Conservation (phyloP, 805 yeast species). For the Blastobotrys attinorum region DNA sequence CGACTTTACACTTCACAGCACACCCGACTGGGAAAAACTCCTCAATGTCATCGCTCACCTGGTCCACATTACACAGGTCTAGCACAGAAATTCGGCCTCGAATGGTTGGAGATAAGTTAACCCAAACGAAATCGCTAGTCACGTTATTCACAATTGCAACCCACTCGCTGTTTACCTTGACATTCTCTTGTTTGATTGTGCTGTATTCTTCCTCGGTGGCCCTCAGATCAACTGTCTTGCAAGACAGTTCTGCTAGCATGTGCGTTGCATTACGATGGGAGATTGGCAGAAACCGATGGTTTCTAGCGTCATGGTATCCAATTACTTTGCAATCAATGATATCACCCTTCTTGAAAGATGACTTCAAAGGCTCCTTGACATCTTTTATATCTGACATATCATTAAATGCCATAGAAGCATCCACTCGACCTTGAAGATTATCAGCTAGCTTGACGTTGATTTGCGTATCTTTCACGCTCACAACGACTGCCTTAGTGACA, state of each 20-base stretch:
- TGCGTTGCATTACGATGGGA: slow-evolving; percentile 51
- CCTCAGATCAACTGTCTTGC: slow-evolving; percentile 38
- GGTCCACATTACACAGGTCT: slow-evolving; percentile 48
- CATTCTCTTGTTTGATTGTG: slow-evolving; percentile 34
- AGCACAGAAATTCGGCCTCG: slow-evolving; percentile 59
- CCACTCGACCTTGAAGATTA: slow-evolving; percentile 71
- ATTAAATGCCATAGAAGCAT: slow-evolving; percentile 61
- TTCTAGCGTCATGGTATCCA: slow-evolving; percentile 69
- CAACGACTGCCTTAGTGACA: slow-evolving; percentile 51
- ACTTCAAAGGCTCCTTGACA: slow-evolving; percentile 44
- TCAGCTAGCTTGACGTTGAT: slow-evolving; percentile 70
- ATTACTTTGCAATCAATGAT: slow-evolving; percentile 55
- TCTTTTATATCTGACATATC: slow-evolving; percentile 47
- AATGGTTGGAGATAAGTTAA: slow-evolving; percentile 57
- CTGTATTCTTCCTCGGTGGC: slow-evolving; percentile 19
- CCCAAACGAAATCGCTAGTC: slow-evolving; percentile 55
- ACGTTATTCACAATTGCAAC: slow-evolving; percentile 60
- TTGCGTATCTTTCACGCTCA: slow-evolving; percentile 61
- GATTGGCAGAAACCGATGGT: slow-evolving; percentile 58
- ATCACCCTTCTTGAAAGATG: slow-evolving; percentile 51
- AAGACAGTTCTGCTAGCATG: slow-evolving; percentile 56
- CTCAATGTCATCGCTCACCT: slow-evolving; percentile 39
- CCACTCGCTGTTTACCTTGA: slow-evolving; percentile 43
- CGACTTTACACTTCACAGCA: slow-evolving; percentile 53
- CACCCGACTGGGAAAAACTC: slow-evolving; percentile 63